These are phyloP conservation scores for Fusarium avenaceum DNA, from an alignment of 2,329 filamentous ascomycete genomes.

Conservation along the genomic window DNA sequence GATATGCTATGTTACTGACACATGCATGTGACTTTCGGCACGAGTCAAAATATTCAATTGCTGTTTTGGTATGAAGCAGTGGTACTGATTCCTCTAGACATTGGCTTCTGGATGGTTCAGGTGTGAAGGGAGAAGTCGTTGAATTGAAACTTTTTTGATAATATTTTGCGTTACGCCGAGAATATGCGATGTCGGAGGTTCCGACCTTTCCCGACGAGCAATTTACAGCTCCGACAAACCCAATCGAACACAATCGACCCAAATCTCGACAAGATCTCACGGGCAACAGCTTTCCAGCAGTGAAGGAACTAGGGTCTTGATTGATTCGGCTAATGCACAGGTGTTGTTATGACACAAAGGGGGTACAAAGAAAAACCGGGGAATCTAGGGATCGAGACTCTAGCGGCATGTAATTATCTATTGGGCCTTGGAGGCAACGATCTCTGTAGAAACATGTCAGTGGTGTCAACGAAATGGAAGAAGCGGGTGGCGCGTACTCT, in stretches of 20 bases:
- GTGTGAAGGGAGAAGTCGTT: constrained; percentile 1
- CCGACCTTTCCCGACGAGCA: constrained; percentile 48
- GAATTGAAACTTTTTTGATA: constrained; percentile 37
- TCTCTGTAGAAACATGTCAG: constrained; percentile 64
- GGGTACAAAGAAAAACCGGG: constrained; percentile 66
- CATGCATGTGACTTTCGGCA: background rate
- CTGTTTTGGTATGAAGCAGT: background rate
- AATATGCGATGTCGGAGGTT: constrained; percentile 43
- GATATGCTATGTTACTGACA: background rate
- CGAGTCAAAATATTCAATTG: no score
- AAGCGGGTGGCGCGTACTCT: constrained; percentile 73
- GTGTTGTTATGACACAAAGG: constrained; percentile 66
- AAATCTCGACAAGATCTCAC: constrained; percentile 41
- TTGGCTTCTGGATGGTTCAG: background rate
- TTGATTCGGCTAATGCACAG: constrained; percentile 73
- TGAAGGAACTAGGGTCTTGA: constrained; percentile 52
- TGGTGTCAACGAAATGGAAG: constrained; percentile 2
- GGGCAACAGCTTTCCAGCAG: constrained; percentile 35
- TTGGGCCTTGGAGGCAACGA: constrained; percentile 73
- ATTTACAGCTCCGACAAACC: constrained; percentile 42
- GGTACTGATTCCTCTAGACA: background rate
- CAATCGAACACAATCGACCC: constrained; percentile 39
- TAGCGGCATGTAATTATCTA: constrained; percentile 61
- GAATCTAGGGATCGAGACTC: constrained; percentile 55
- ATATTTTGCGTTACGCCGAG: constrained; percentile 31